These are phyloP conservation scores for Talinum fruticosum DNA, from an alignment of 148 eudicot genomes.

Conservation along the genomic window DNA sequence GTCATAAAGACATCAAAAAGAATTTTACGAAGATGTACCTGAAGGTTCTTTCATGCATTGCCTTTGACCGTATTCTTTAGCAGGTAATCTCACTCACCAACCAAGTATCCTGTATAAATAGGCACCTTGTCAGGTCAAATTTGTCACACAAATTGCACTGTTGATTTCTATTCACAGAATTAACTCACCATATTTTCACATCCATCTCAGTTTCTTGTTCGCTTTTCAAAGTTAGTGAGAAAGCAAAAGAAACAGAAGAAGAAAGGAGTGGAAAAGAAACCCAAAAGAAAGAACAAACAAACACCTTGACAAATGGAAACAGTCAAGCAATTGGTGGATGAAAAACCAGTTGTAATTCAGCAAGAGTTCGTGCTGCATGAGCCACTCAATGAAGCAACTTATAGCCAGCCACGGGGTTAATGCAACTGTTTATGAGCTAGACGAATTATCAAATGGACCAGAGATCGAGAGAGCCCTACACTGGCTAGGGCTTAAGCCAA, in stretches of 20 bases:
- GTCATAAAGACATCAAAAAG: neutral
- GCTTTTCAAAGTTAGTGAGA: neutral
- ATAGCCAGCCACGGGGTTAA: neutral
- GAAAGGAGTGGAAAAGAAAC: neutral
- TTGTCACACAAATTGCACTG: neutral
- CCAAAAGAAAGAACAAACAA: neutral
- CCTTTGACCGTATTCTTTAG: neutral
- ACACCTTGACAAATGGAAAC: neutral
- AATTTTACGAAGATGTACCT: neutral
- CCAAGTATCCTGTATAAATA: neutral
- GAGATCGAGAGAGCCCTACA: constrained; percentile 19
- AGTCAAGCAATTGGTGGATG: neutral
- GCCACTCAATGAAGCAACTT: constrained; percentile 5
- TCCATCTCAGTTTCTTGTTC: neutral
- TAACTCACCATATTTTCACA: neutral
- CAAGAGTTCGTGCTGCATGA: constrained; percentile 2
- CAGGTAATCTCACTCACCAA: neutral
- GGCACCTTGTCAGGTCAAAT: neutral
- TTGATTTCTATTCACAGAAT: neutral
- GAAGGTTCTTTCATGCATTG: neutral
- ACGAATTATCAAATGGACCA: constrained; percentile 13
- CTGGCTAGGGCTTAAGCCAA: constrained; percentile 16
- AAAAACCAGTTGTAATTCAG: neutral
- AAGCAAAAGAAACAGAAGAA: neutral
- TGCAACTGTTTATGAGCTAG: constrained; percentile 17